These are phyloP conservation scores for Lathyrus tuberosus DNA, from an alignment of 306 rosid genomes.

Conservation along the genomic window DNA sequence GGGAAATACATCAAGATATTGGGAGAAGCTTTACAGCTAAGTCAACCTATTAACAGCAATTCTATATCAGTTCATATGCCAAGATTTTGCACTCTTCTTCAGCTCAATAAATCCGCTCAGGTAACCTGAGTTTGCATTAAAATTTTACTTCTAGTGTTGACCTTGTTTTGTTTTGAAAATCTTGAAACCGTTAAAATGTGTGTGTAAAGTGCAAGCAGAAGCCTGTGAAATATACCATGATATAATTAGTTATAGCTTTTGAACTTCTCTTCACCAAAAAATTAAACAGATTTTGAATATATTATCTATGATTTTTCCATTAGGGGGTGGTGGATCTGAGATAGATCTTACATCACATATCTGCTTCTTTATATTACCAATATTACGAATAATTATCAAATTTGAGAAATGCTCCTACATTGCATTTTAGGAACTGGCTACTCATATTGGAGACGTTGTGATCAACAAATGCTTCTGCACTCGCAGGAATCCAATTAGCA, in stretches of 20 bases:
- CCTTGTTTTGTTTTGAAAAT: slow-evolving; percentile 9
- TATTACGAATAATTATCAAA: background rate
- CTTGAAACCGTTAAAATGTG: slow-evolving; percentile 11
- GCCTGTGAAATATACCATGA: slow-evolving; percentile 2
- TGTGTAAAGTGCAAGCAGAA: slow-evolving; percentile 4
- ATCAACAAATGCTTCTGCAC: slow-evolving; percentile 99
- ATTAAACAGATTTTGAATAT: background rate
- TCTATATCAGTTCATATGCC: slow-evolving; percentile 97
- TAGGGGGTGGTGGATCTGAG: slow-evolving; percentile 5
- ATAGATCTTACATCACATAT: background rate
- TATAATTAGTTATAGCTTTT: background rate
- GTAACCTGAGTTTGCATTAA: slow-evolving; percentile 45
- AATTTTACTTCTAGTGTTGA: slow-evolving; percentile 10
- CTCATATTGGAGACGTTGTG: slow-evolving; percentile 96
- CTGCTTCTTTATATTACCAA: slow-evolving; percentile 1
- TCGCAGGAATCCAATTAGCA: slow-evolving; percentile 93
- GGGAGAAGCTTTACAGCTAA: slow-evolving; percentile 92
- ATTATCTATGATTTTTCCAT: background rate
- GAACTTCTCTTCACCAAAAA: background rate
- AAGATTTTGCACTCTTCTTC: slow-evolving; percentile 94
- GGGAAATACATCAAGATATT: slow-evolving; percentile 97
- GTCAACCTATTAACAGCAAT: slow-evolving; percentile 97
- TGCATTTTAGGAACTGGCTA: slow-evolving; percentile 77
- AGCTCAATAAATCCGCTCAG: slow-evolving; percentile 98
- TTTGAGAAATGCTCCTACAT: slow-evolving; percentile 26